Base-by-base conservation (phyloP, 2,329 filamentous ascomycete genomes). In the Scedosporium minutisporum region DNA sequence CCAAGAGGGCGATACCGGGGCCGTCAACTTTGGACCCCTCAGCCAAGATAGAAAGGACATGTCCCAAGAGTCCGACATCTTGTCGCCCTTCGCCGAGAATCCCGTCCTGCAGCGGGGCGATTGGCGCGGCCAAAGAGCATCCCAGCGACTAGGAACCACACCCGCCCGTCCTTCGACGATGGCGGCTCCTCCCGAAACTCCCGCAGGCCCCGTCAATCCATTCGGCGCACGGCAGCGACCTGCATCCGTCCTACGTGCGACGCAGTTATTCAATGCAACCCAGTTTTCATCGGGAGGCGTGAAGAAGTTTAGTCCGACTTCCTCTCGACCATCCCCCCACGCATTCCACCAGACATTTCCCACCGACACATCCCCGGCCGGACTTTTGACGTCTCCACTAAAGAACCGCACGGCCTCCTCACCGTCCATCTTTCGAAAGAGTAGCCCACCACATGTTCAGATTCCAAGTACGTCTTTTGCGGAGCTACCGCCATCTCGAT, bases 201-300 rank as follows among this genome's bases (percentile, higher is more conserved):
- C 83, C 0, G 76, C 76, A 3, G 65, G 76, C 16, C 72, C 76
- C 0, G 77, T 74, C 58, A 83, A 83, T 58, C 80, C 81, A 0
- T 83, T 84, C 66, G 51, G 7, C 51, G 59, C 62, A 1, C 41
- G 60, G 18, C 63, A 60, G 27, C 62, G 64, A 10, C 55, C 25
- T 7, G 41, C 62, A 1, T 63, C 60, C 6, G 63, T 63, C 21
- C 48, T 66, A 9, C 74, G 70, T 7, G 68, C 71, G 6, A 68
- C 81, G 6, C 82, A 86, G 68, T 73, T 86, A 7, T 86, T 86
- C 66, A 77, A 74, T 1, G 78, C 80, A 65, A 85, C 83, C 0
- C 83, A 83, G 65, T 74, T 74, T 38, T 84, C 83, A 1, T 84
- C 82, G 1, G 60, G 51, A 23, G 81, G 76, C 1, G 68, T 78